A percentile compares a stretch with the other conserved stretches of the same genome.
Conservation (phyloP, 805 yeast genomes). For the Metschnikowia lochheadii region DNA sequence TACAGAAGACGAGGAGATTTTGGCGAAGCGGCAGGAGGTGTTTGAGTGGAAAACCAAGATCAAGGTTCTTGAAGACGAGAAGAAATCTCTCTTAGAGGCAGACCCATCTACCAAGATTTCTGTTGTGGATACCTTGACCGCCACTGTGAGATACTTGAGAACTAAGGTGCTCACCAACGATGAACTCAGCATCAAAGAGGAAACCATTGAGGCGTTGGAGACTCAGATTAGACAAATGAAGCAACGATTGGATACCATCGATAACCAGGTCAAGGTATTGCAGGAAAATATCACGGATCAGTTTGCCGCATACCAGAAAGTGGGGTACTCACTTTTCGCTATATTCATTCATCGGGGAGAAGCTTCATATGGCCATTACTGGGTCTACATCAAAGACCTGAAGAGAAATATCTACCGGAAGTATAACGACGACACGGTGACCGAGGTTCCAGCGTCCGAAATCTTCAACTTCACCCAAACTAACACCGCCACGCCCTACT, state of each 20-base stretch:
- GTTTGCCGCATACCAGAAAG: conserved; percentile 54
- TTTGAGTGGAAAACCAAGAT: conserved; percentile 61
- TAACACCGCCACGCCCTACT: conserved; percentile 92
- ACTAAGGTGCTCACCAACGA: conserved; percentile 36
- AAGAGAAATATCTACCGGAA: conserved; percentile 68
- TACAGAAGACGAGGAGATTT: conserved; percentile 54
- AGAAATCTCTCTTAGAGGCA: conserved; percentile 37
- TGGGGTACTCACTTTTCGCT: conserved; percentile 83
- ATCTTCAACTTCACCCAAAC: conserved; percentile 62
- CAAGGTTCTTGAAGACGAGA: conserved; percentile 38
- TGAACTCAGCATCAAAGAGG: conserved; percentile 35
- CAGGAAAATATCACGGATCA: conserved; percentile 52
- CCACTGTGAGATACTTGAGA: conserved; percentile 55
- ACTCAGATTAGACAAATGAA: conserved; percentile 46
- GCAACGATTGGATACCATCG: conserved; percentile 40
- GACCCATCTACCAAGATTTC: conserved; percentile 36
- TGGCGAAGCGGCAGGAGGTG: conserved; percentile 52
- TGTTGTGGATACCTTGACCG: conserved; percentile 41
- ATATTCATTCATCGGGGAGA: conserved; percentile 94
- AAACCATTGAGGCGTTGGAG: conserved; percentile 46
- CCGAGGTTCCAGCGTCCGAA: conserved; percentile 64
- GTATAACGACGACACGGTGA: conserved; percentile 94
- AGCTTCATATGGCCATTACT: conserved; percentile 94
- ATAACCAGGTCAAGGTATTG: conserved; percentile 40
- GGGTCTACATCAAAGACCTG: conserved; percentile 87